Evolutionary conservation across 805 yeast species (phyloP).

Genomic region (Candida pseudoglaebosa): DNA sequence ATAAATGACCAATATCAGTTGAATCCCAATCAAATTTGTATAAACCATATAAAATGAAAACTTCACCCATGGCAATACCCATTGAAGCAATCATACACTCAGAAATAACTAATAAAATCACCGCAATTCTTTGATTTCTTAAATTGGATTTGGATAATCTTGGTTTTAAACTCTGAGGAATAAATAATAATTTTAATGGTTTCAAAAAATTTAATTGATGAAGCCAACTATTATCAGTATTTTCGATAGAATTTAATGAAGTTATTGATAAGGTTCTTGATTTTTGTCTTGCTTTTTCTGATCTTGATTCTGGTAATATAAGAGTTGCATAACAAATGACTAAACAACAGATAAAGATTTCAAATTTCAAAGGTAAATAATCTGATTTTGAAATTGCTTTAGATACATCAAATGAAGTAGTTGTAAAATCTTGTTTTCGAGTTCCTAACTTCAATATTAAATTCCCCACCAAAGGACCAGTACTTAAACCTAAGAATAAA

Average conservation of each 20-base stretch:
- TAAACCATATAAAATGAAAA: conserved; percentile 50
- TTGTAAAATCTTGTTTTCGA: conserved; percentile 1
- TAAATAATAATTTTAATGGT: conserved; percentile 55
- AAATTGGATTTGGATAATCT: conserved; percentile 14
- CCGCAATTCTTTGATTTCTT: conserved; percentile 27
- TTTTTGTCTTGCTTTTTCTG: conserved; percentile 47
- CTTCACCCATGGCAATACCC: conserved; percentile 34
- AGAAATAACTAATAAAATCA: conserved; percentile 44
- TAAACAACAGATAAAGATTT: conserved; percentile 30
- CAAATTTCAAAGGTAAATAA: conserved; percentile 28
- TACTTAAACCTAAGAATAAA: conserved; percentile 55
- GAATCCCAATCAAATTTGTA: conserved; percentile 53
- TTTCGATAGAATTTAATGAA: not conserved
- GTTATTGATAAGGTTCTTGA: conserved; percentile 41
- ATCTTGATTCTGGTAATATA: conserved; percentile 62
- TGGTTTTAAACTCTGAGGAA: conserved; percentile 37
- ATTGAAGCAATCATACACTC: conserved; percentile 37
- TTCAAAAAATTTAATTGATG: conserved; percentile 22
- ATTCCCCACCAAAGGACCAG: conserved; percentile 64
- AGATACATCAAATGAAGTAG: conserved; percentile 1
- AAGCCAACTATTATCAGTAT: conserved; percentile 2
- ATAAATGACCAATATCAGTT: conserved; percentile 49
- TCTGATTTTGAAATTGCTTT: conserved; percentile 20
- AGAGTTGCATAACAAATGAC: conserved; percentile 23
- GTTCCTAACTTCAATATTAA: conserved; percentile 10